Evolutionary conservation across 306 rosid species (phyloP), one percentile per base, ranked within the genome.

Genomic region (Prunus campanulata): DNA sequence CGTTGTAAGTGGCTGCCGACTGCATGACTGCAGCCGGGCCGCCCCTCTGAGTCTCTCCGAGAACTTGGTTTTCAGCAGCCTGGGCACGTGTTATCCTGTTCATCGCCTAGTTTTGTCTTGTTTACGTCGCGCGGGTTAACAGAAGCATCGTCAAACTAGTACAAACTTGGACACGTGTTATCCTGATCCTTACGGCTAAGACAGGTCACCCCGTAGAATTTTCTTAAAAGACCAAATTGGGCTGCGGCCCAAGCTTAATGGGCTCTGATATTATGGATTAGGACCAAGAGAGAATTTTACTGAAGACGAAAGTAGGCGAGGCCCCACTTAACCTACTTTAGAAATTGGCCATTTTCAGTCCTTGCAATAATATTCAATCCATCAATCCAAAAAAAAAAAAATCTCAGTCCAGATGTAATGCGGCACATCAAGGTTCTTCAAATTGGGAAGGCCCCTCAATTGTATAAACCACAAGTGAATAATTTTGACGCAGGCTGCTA

Each of bases 1-100:
- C 10, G 69, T 93, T 93, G 18, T 77, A 2, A 0, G 80, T 15
- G 0, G 96, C 93, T 0, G 93, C 97, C 0, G 89, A 86, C 80
- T 89, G 89, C 93, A 91, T 93, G 11, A 88, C 90, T 0, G 89
- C 66, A 0, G 97, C 92, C 0, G 92, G 93, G 3, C 96, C 82
- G 0, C 90, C 91, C 30, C n/a, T n/a, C n/a, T n/a, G n/a, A n/a
- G n/a, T n/a, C n/a, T n/a, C n/a, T n/a, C n/a, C n/a, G n/a, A n/a
- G n/a, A n/a, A n/a, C n/a, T n/a, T n/a, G n/a, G n/a, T n/a, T n/a
- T n/a, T n/a, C n/a, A n/a, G n/a, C n/a, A n/a, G n/a, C n/a, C n/a
- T n/a, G n/a, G n/a, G n/a, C n/a, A n/a, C n/a, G n/a, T n/a, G n/a
- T n/a, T n/a, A n/a, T n/a, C n/a, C n/a, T n/a, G n/a, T n/a, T n/a